Evolutionary conservation across 2,329 filamentous ascomycete species (phyloP).

Genomic region (Trichoderma lentiforme): DNA sequence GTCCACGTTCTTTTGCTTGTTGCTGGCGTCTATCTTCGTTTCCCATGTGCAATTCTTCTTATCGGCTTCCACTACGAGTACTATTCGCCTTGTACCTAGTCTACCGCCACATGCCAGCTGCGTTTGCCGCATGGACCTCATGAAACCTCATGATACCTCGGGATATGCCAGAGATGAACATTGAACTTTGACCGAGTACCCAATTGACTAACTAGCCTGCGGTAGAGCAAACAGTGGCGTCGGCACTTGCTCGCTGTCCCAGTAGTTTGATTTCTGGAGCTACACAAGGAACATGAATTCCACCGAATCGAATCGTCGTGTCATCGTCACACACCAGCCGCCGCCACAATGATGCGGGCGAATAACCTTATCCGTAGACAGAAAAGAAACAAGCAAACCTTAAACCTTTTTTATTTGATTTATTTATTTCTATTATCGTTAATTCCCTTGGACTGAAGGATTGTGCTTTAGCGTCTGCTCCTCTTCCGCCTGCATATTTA

Average conservation of each 20-base stretch:
- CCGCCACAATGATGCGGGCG: neutral
- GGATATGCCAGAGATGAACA: too few species aligned
- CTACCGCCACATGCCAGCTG: too few species aligned
- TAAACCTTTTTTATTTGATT: neutral
- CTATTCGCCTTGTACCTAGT: neutral
- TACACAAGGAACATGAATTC: neutral
- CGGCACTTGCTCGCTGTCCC: neutral
- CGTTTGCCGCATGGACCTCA: too few species aligned
- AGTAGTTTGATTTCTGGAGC: neutral
- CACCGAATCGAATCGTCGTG: neutral
- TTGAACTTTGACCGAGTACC: too few species aligned
- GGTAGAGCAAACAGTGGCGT: neutral
- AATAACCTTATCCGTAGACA: neutral
- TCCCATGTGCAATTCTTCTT: neutral
- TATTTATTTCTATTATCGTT: neutral
- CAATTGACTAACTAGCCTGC: neutral
- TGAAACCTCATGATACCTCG: too few species aligned
- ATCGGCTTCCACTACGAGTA: neutral
- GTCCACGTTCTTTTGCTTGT: neutral
- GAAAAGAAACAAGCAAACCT: neutral
- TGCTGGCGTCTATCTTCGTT: neutral
- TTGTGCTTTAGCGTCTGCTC: neutral
- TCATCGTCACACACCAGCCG: neutral
- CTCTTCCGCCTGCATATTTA: neutral
- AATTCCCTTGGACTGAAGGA: neutral